Evolutionary conservation across 345 rosid species (phyloP).

Genomic region (Eucalyptus urophylla): DNA sequence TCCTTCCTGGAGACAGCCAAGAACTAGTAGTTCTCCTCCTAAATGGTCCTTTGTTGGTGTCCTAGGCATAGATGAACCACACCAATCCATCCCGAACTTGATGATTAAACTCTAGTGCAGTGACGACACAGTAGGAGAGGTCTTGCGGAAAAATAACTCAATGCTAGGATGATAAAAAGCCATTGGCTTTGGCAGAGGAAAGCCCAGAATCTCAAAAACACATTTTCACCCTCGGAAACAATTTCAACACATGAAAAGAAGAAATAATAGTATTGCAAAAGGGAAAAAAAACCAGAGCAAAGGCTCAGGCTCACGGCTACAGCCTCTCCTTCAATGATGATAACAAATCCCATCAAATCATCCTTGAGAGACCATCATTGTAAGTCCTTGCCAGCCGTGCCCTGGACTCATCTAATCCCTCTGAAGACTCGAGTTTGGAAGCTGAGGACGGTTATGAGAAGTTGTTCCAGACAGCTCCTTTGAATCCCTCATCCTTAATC

Average conservation of each 20-base stretch:
- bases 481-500: not conserved
- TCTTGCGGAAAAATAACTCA: too few relatives aligned
- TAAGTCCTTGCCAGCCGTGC: not conserved
- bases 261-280: not conserved
- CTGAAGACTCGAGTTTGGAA: not conserved
- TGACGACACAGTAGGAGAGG: too few relatives aligned
- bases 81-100: too few relatives aligned
- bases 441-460: not conserved
- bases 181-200: not conserved
- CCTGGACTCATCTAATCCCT: not conserved
- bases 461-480: not conserved
- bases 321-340: not conserved
- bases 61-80: too few relatives aligned
- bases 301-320: not conserved
- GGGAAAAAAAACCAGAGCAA: not conserved
- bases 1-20: too few relatives aligned
- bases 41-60: not conserved
- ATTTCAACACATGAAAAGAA: too few relatives aligned
- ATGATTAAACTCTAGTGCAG: fast-evolving
- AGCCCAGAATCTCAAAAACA: not conserved
- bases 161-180: too few relatives aligned
- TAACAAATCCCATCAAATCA: not conserved
- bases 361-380: not conserved
- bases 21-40: not conserved
- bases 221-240: not conserved